Conservation (phyloP, 2,329 filamentous ascomycete genomes). For the Alternaria viburni region DNA sequence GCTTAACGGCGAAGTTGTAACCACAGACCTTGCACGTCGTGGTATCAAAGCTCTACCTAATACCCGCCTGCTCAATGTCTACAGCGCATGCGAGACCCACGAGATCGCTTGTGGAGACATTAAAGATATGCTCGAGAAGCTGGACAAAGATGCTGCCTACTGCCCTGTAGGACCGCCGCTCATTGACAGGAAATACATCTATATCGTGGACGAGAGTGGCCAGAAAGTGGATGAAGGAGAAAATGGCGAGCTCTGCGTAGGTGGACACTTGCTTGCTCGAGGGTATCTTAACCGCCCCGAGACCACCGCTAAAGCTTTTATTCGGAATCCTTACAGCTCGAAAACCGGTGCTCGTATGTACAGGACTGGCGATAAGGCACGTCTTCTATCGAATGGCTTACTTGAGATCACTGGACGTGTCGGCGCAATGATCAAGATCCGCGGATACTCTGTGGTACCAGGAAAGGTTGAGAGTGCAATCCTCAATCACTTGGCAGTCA, state of each 20-base stretch:
- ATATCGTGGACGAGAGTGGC: conserved; percentile 74
- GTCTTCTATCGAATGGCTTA: conserved; percentile 69
- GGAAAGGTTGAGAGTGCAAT: conserved; percentile 78
- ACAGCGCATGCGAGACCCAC: conserved; percentile 83
- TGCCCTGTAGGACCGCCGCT: conserved; percentile 77
- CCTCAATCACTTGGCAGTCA: conserved; percentile 71
- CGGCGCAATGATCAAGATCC: conserved; percentile 80
- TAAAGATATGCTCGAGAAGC: conserved; percentile 64
- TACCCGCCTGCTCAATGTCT: conserved; percentile 75
- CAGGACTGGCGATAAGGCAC: conserved; percentile 73
- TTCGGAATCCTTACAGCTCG: conserved; percentile 67
- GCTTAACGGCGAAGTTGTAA: conserved; percentile 85
- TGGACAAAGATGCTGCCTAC: conserved; percentile 66
- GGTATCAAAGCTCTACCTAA: conserved; percentile 72
- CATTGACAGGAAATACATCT: conserved; percentile 68
- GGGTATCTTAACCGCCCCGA: conserved; percentile 83
- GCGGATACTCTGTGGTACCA: conserved; percentile 79
- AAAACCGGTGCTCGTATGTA: conserved; percentile 72
- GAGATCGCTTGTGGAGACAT: conserved; percentile 81
- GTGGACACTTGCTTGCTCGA: conserved; percentile 74
- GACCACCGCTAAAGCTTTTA: conserved; percentile 75
- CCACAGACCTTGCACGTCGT: conserved; percentile 74
- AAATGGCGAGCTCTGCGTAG: conserved; percentile 76
- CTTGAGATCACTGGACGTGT: conserved; percentile 79
- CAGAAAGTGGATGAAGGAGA: conserved; percentile 66